phyloP scores from a whole-genome alignment of 116 monocot genomes.

The Dioscorea cayenensis region DNA sequence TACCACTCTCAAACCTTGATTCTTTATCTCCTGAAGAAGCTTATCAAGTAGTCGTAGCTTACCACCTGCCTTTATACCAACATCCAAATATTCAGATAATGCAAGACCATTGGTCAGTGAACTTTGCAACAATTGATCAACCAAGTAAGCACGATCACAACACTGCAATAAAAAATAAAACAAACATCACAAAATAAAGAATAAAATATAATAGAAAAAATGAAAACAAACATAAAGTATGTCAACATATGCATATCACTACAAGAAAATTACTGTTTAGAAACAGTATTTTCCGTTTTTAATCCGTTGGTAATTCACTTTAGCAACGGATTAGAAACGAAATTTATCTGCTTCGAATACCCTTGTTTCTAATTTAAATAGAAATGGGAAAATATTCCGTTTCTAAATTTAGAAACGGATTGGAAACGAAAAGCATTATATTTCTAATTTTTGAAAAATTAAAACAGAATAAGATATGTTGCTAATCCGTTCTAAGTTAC shows the following conservation, averaged over 20 bases:
- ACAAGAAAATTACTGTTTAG: too few species aligned
- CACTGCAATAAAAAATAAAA: constrained; percentile 40
- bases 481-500: too few species aligned
- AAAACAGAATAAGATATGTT: too few species aligned
- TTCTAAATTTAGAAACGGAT: too few species aligned
- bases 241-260: constrained; percentile 1
- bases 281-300: too few species aligned
- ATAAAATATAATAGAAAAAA: not conserved
- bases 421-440: too few species aligned
- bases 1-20: constrained; percentile 40
- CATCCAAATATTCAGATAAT: constrained; percentile 41
- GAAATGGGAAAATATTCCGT: too few species aligned
- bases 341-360: too few species aligned
- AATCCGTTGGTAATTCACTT: too few species aligned
- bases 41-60: constrained; percentile 79
- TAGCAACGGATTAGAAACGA: too few species aligned
- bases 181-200: not conserved
- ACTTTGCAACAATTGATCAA: constrained; percentile 43
- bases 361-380: too few species aligned
- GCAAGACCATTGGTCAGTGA: constrained; percentile 35
- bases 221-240: not conserved
- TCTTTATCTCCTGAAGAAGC: constrained; percentile 61
- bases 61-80: constrained; percentile 67
- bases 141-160: constrained; percentile 90
- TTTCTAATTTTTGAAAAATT: too few species aligned